These are phyloP conservation scores for Xylogone sp. DNA, from an alignment of 2,329 filamentous ascomycete species.

Conservation along the genomic window DNA sequence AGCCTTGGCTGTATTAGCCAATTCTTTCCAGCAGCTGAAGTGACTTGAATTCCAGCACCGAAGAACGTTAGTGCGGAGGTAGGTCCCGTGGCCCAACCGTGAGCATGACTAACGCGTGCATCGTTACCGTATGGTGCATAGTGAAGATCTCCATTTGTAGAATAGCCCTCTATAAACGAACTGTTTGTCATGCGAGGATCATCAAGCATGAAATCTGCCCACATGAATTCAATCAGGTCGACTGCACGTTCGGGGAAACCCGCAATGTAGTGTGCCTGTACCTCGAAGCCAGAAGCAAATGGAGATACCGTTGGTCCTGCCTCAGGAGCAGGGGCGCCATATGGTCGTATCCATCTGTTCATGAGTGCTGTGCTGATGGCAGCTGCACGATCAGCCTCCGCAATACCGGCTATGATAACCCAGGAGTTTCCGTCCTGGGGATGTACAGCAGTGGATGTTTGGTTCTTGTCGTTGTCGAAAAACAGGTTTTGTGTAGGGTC, in stretches of 20 bases:
- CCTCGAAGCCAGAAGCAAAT: conserved; percentile 43
- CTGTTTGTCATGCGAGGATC: conserved; percentile 32
- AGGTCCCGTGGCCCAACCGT: conserved; percentile 47
- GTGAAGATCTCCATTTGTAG: conserved; percentile 32
- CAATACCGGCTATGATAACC: conserved; percentile 35
- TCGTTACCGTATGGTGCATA: conserved; percentile 25
- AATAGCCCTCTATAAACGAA: conserved; percentile 33
- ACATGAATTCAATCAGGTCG: conserved; percentile 41
- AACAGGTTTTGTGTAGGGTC: conserved; percentile 40
- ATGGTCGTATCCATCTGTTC: conserved; percentile 13
- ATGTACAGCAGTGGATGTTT: conserved; percentile 50
- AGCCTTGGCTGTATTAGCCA: conserved; percentile 37
- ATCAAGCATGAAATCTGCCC: conserved; percentile 54
- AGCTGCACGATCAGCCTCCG: conserved; percentile 30
- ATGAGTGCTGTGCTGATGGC: conserved; percentile 21
- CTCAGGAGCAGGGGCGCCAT: conserved; percentile 44
- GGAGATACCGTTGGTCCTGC: conserved; percentile 42
- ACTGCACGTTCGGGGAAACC: conserved; percentile 34
- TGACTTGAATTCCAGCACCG: conserved; percentile 38
- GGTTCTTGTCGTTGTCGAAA: conserved; percentile 48
- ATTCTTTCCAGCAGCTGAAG: conserved; percentile 28
- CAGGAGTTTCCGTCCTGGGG: conserved; percentile 60
- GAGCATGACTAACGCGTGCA: conserved; percentile 40
- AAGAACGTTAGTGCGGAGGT: conserved; percentile 41
- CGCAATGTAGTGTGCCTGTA: conserved; percentile 40